Base-by-base conservation (phyloP, 805 yeast genomes). In the Candida oleophila region DNA sequence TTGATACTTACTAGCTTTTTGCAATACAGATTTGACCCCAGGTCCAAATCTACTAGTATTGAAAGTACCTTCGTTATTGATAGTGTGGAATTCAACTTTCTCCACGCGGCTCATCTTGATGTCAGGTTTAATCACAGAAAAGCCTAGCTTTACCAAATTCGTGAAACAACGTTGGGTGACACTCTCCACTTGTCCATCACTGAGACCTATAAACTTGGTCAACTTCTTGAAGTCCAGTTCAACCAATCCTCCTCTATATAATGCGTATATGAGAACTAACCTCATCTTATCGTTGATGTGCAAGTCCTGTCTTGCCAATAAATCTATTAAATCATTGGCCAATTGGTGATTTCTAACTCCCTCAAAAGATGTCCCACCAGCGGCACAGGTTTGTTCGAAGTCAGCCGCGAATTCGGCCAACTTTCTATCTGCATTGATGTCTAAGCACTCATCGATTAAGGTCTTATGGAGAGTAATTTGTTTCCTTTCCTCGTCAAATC, bases 241-340 rank as follows among this genome's bases (percentile, higher is more conserved):
- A 3, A 87, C 74, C 14, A 94, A 67, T 0, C 97, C 96, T 3
- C 91, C 92, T 53, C 98, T 76, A 61, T 82, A 85, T 22, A 90
- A 62, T 0, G 89, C 85, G 63, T 94, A 94, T 1, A 87, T 66
- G 18, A 87, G 69, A 12, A 94, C 78, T 22, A 87, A 69, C 49
- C 99, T 77, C 46, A 89, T 69, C 59, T 89, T 89, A 58, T 89
- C 96, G 15, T 77, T 77, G 47, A 74, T 71, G 22, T 72, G 79
- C 38, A 82, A 72, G 37, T 68, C 73, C 21, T 69, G 72, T 38
- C 78, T 65, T 0, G 73, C 67, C 19, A 92, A 69, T 19, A 83
- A 60, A 3, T 67, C 73, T 22, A 91, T 70, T 46, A 90, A 66
- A 32, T 78, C 80, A 43, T 81, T 86, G 28, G 86, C 82, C 20